Conservation (phyloP, 2,329 filamentous ascomycete genomes). For the Aspergillus pseudoterreus region DNA sequence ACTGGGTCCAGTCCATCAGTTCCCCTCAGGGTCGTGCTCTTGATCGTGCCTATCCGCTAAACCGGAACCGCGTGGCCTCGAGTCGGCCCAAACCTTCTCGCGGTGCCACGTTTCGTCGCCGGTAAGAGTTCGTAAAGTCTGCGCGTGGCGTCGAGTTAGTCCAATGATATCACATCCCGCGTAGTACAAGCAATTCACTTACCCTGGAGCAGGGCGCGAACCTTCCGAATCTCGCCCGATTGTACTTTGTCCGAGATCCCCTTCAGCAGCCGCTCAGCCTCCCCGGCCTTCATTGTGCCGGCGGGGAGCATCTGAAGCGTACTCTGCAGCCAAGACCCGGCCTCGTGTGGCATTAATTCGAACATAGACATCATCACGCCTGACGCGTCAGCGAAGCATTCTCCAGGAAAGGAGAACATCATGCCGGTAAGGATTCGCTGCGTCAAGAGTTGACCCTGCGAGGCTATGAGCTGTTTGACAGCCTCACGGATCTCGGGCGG, state of each 20-base stretch:
- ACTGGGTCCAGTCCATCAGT: conserved; percentile 3
- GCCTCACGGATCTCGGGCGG: conserved; percentile 67
- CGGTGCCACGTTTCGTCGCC: conserved; percentile 90
- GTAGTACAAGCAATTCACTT: conserved; percentile 1
- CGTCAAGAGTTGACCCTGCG: conserved; percentile 72
- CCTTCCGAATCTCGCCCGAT: conserved; percentile 68
- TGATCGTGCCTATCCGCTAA: conserved; percentile 49
- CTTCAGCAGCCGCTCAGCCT: conserved; percentile 74
- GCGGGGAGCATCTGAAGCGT: conserved; percentile 80
- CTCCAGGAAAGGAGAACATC: conserved; percentile 98
- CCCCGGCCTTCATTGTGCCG: conserved; percentile 74
- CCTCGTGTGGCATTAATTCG: conserved; percentile 76
- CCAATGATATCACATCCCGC: neutral
- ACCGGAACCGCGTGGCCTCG: conserved; percentile 84
- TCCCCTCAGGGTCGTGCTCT: neutral
- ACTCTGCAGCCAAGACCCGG: conserved; percentile 74
- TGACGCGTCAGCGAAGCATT: conserved; percentile 92
- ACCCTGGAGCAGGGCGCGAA: conserved; percentile 74
- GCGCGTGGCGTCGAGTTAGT: conserved; percentile 7
- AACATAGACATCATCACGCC: conserved; percentile 89
- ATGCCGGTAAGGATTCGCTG: conserved; percentile 92
- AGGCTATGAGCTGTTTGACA: conserved; percentile 67
- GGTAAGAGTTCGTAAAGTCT: conserved; percentile 94
- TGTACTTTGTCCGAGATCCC: conserved; percentile 77
- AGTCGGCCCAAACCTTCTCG: conserved; percentile 83